These are phyloP conservation scores for Didymella segeticola DNA, from an alignment of 2,329 filamentous ascomycete genomes.

Conservation along the genomic window DNA sequence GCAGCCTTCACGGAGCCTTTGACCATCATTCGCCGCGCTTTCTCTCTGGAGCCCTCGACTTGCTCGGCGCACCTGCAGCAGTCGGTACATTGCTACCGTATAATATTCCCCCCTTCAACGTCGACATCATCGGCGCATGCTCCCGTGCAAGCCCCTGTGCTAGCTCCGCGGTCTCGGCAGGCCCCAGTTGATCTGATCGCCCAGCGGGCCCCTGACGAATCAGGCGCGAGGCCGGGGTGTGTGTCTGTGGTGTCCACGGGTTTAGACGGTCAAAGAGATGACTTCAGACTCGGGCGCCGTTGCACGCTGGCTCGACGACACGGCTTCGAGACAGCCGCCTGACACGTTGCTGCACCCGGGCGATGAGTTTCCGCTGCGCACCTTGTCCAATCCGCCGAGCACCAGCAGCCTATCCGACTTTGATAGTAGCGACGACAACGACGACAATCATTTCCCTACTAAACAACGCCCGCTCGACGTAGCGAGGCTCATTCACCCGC, in stretches of 20 bases:
- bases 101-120: neutral
- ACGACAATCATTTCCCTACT: constrained; percentile 1
- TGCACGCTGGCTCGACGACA: constrained; percentile 43
- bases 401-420: constrained; percentile 35
- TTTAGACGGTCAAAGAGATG: no score
- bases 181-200: constrained; percentile 19
- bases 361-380: constrained; percentile 47
- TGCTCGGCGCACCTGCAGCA: neutral
- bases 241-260: no score
- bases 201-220: constrained; percentile 26
- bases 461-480: constrained; percentile 20
- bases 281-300: constrained; percentile 33
- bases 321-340: constrained; percentile 31
- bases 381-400: constrained; percentile 44
- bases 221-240: constrained; percentile 27
- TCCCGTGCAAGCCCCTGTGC: constrained; percentile 15
- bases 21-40: constrained; percentile 2
- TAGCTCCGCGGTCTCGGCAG: constrained; percentile 6
- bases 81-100: no score
- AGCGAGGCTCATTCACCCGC: constrained; percentile 40
- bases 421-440: constrained; percentile 28
- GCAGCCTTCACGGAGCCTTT: neutral
- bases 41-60: neutral
- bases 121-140: constrained; percentile 13
- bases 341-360: constrained; percentile 42